Evolutionary conservation across 495 filamentous ascomycete species (phyloP), one percentile per base, ranked within the genome.

Genomic region (Penicillium flavigenum): DNA sequence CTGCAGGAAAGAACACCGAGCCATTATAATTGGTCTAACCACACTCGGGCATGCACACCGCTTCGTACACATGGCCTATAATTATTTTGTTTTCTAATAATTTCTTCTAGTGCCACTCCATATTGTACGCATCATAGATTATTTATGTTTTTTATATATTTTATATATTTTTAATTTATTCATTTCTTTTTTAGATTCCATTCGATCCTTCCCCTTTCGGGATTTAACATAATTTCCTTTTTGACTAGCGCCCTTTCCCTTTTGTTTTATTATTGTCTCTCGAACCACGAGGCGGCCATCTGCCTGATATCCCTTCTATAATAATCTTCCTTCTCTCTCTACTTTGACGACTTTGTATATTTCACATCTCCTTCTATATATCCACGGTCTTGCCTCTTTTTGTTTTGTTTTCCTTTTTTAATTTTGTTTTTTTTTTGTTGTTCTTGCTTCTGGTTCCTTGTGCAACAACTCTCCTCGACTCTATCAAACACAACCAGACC

Each of bases 341-440:
- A 42, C 54, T 54, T 54, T 43, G 57, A 5, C 14, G 36, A 39
- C 36, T 17, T 17, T 54, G 39, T 54, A 45, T 61, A 45, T 59
- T 62, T 41, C 47, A 61, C 54, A 54, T 53, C 44, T 32, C 54
- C 48, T 54, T 49, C 59, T 49, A 56, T 46, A 60, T 45, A 51
- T 51, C 24, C 56, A 54, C 56, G 47, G 41, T 54, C 31, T 14
- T 11, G 60, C 10, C 17, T 36, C 9, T 5, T 51, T 27, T 32
- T 53, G 16, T 53, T 42, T 27, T n/a, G 34, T 31, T 26, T 5
- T 26, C 0, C 0, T 26, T 26, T 17, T n/a, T 46, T 57, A n/a
- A 38, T 43, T 19, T 24, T 39, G 44, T 17, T 19, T 32, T 22
- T 2, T 22, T 3, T 41, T 38, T 19, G 9, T 44, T 56, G 46